Base-by-base conservation (phyloP, 306 rosid genomes). In the Neltuma alba region DNA sequence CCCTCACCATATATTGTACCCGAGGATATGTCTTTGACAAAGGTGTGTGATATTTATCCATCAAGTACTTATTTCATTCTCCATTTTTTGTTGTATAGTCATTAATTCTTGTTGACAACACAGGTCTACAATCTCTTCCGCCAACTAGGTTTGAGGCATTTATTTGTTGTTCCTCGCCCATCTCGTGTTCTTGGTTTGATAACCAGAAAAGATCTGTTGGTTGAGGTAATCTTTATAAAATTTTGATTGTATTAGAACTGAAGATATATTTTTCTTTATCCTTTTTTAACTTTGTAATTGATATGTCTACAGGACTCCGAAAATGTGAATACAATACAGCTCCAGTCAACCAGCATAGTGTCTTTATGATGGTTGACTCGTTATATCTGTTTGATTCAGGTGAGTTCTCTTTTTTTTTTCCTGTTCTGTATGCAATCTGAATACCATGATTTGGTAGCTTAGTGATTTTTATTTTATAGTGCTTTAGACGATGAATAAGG, bases 91-190 rank as follows among this genome's bases (percentile, higher is more conserved):
- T 75, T 72, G 30, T 64, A 72, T 69, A 64, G 77, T 71, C 79
- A 76, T 79, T 78, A 45, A 74, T 50, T 54, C 85, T 86, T 84
- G 79, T 66, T 75, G 79, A 76, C 85, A 85, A n/a, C 72, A 74
- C 88, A 95, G 99, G 99, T 90, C 33, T 95, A 95, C 85, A 95
- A 95, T 88, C 96, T 95, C 76, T 95, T 95, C 87, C 97, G 99
- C 44, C 98, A 95, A 82, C 92, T 95, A 74, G 99, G 99, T 71
- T 83, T 95, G 87, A 92, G 99, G 79, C 99, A 95, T 82, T 76
- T 86, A 77, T 93, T 95, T 86, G 99, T 95, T 58, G 93, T 89
- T 76, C 97, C 99, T 10, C 96, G 98, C 58, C 99, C 99, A 23
- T 88, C 98, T 54, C 86, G 85, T 33, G 97, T 89, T 77, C 65